phyloP scores from a whole-genome alignment of 2,329 filamentous ascomycete species.

The Colletotrichum lindemuthianum region DNA sequence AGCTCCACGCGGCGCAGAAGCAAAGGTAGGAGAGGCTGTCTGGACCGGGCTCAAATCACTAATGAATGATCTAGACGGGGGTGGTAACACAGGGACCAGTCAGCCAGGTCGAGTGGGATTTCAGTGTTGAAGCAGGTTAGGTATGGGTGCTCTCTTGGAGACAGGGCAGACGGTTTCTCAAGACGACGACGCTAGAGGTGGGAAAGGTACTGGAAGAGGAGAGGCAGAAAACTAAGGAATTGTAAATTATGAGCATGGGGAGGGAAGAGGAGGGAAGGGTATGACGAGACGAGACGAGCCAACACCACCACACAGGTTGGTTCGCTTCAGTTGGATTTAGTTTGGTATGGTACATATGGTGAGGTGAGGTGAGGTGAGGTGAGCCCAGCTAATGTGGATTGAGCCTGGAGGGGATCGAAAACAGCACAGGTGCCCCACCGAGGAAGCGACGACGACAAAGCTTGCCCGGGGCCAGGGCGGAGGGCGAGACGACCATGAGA shows the following conservation, averaged over 20 bases:
- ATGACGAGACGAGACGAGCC: too few relatives aligned
- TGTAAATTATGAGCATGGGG: constrained; percentile 7
- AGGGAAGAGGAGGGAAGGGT: too few relatives aligned
- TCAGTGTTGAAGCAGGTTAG: neutral
- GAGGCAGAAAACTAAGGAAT: constrained; percentile 33
- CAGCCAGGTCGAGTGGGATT: constrained; percentile 2
- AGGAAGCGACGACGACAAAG: constrained; percentile 34
- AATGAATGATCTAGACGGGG: constrained; percentile 42
- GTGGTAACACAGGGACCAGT: constrained; percentile 33
- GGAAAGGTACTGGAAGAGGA: too few relatives aligned
- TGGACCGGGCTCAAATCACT: constrained; percentile 51
- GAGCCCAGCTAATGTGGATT: constrained; percentile 20
- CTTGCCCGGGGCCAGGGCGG: constrained; percentile 29
- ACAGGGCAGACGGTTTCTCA: neutral
- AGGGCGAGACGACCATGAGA: neutral
- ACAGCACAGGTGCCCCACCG: constrained; percentile 27
- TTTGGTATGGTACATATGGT: constrained; percentile 12
- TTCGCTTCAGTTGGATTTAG: too few relatives aligned
- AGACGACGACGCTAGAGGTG: too few relatives aligned
- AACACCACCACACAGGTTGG: too few relatives aligned
- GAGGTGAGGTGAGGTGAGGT: constrained; percentile 13
- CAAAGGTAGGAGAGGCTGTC: constrained; percentile 49
- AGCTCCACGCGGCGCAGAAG: constrained; percentile 53
- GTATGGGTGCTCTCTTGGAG: constrained; percentile 8
- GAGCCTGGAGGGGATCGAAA: constrained; percentile 32